Conservation (phyloP, 345 rosid genomes). For the Triadica sebifera region DNA sequence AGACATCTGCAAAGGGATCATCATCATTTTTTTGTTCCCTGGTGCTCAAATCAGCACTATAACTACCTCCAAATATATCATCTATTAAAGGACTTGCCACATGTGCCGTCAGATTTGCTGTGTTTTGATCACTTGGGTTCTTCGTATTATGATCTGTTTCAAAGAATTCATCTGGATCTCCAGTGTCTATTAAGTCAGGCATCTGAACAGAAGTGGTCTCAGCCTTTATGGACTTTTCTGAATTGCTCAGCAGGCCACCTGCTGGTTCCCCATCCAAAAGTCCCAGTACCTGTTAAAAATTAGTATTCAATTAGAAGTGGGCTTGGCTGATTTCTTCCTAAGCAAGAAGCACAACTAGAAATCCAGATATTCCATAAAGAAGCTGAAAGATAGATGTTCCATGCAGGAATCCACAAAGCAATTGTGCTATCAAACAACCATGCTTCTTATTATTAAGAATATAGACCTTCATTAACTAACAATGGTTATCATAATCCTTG, state of each 20-base stretch:
- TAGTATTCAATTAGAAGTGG: background rate
- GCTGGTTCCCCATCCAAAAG: slow-evolving; percentile 61
- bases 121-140: slow-evolving; percentile 38
- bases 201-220: slow-evolving; percentile 43
- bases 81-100: slow-evolving; percentile 50
- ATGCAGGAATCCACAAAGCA: background rate
- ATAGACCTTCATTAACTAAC: background rate
- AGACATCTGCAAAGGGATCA: slow-evolving; percentile 87
- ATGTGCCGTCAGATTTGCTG: slow-evolving; percentile 32
- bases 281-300: slow-evolving; percentile 58
- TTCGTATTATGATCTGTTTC: slow-evolving; percentile 42
- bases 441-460: background rate
- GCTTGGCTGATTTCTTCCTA: background rate
- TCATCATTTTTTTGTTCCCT: slow-evolving; percentile 49
- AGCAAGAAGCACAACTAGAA: background rate
- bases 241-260: slow-evolving; percentile 37
- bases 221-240: slow-evolving; percentile 47
- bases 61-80: slow-evolving; percentile 71
- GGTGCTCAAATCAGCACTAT: slow-evolving; percentile 33
- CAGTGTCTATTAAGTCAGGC: slow-evolving; percentile 83
- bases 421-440: background rate
- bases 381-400: background rate
- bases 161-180: slow-evolving; percentile 48
- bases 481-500: background rate
- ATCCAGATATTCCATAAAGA: background rate